Conservation (phyloP, 2,329 filamentous ascomycete genomes). For the Blastomyces percursus region DNA sequence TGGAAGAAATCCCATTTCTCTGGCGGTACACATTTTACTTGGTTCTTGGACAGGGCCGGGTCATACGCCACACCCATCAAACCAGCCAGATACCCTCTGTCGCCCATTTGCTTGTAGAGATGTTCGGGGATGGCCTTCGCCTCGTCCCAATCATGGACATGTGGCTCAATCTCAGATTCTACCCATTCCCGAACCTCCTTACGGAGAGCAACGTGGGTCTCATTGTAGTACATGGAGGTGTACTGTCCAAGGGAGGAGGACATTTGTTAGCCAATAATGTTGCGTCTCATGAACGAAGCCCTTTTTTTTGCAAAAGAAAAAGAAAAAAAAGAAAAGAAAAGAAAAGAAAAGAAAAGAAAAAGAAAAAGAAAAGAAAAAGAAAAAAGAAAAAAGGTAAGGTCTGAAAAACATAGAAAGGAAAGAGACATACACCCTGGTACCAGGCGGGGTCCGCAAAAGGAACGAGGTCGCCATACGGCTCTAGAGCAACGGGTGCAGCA, state of each 20-base stretch:
- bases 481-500: conserved; percentile 52
- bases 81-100: conserved; percentile 82
- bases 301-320: no score
- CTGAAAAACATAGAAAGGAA: background rate
- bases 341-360: no score
- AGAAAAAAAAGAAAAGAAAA: no score
- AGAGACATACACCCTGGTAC: conserved; percentile 72
- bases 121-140: conserved; percentile 75
- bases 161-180: conserved; percentile 75
- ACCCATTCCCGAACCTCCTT: conserved; percentile 89
- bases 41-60: conserved; percentile 57
- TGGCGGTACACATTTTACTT: conserved; percentile 63
- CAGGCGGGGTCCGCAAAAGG: conserved; percentile 87
- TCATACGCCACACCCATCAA: conserved; percentile 73
- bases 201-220: conserved; percentile 81
- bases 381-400: background rate
- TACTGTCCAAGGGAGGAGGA: conserved; percentile 45
- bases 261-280: background rate
- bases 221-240: conserved; percentile 93
- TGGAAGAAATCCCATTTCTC: conserved; percentile 99
- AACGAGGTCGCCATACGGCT: conserved; percentile 74
- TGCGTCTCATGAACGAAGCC: conserved; percentile 3
- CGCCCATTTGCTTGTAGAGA: conserved; percentile 93
- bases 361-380: no score
- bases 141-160: conserved; percentile 95